Conservation (phyloP, 768 basidiomycete genomes). For the Imleria badia region DNA sequence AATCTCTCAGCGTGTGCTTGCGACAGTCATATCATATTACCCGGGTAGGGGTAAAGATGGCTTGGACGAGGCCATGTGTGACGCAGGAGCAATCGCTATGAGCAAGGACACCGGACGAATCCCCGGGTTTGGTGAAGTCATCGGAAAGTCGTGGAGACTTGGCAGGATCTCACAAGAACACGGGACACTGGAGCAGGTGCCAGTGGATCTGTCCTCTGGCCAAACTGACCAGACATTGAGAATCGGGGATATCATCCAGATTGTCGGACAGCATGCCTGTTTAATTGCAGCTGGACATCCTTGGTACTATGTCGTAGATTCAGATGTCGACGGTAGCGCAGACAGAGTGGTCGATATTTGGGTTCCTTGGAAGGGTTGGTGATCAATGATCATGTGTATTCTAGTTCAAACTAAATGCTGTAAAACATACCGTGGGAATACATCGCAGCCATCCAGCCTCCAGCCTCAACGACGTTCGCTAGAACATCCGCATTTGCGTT, state of each 20-base stretch:
- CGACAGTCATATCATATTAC: conserved; percentile 80
- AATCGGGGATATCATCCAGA: conserved; percentile 64
- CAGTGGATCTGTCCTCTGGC: conserved; percentile 10
- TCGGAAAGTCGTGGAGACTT: conserved; percentile 63
- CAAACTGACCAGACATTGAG: conserved; percentile 33
- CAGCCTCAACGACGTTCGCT: background rate
- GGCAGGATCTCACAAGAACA: conserved; percentile 78
- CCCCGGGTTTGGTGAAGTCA: conserved; percentile 68
- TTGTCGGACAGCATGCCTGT: conserved; percentile 86
- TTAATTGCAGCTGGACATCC: conserved; percentile 75
- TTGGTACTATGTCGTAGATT: conserved; percentile 85
- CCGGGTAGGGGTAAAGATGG: conserved; percentile 62
- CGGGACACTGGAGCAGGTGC: conserved; percentile 57
- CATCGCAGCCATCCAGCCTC: background rate
- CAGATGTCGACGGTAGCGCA: conserved; percentile 44
- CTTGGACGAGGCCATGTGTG: conserved; percentile 74
- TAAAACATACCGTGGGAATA: conserved; percentile 25
- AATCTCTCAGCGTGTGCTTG: conserved; percentile 67
- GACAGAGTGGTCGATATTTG: conserved; percentile 72
- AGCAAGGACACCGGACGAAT: conserved; percentile 83
- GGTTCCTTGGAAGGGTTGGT: conserved; percentile 95
- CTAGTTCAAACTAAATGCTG: background rate
- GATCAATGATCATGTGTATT: background rate
- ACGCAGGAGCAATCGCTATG: conserved; percentile 84
- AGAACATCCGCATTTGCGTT: conserved; percentile 19